phyloP scores from a whole-genome alignment of 768 basidiomycete species.

The Lyophyllum semitale region DNA sequence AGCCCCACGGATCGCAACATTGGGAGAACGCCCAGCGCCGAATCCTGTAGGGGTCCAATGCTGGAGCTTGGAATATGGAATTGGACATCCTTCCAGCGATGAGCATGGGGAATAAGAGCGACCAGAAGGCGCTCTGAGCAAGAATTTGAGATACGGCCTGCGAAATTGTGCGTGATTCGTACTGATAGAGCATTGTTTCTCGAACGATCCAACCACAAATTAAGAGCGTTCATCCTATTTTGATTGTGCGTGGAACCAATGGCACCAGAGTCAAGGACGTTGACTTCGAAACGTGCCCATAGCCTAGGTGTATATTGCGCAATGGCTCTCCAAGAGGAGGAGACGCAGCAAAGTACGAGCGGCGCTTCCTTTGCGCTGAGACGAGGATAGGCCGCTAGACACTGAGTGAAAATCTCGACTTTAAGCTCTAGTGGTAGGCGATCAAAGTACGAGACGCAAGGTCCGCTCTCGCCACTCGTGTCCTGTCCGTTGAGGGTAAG shows the following conservation, averaged over 20 bases:
- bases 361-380: conserved; percentile 36
- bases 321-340: conserved; percentile 42
- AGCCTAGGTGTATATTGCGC: conserved; percentile 40
- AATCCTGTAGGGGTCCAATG: conserved; percentile 24
- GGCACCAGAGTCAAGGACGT: conserved; percentile 22
- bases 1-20: conserved; percentile 33
- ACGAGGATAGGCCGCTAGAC: conserved; percentile 32
- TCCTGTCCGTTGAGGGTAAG: not conserved
- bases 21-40: conserved; percentile 25
- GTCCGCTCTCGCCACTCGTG: not conserved
- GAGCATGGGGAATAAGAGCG: conserved; percentile 31
- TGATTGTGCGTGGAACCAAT: conserved; percentile 10
- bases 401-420: conserved; percentile 46
- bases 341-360: conserved; percentile 39
- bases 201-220: conserved; percentile 40
- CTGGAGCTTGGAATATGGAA: conserved; percentile 33
- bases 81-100: conserved; percentile 39
- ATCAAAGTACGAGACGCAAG: conserved; percentile 26
- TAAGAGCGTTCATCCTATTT: conserved; percentile 24
- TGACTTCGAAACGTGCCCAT: conserved; percentile 48
- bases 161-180: conserved; percentile 27
- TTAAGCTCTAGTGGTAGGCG: conserved; percentile 46
- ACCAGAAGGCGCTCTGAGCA: conserved; percentile 28
- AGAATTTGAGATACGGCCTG: conserved; percentile 16
- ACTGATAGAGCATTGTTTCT: conserved; percentile 32